Evolutionary conservation across 2,329 filamentous ascomycete genomes (phyloP).

Genomic region (Diaporthe eres): DNA sequence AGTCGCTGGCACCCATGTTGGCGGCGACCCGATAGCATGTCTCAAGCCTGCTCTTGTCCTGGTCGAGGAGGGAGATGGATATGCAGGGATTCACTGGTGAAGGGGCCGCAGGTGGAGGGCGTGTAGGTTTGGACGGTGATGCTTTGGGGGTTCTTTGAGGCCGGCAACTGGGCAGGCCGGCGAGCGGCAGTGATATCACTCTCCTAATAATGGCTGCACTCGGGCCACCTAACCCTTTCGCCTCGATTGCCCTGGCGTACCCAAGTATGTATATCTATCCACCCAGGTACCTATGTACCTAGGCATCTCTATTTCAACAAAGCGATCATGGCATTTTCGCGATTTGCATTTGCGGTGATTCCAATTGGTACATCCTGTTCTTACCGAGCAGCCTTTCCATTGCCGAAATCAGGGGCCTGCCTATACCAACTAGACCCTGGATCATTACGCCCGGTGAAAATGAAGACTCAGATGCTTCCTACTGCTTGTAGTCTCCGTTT

Average conservation of each 20-base stretch:
- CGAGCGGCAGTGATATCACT: slow-evolving; percentile 34
- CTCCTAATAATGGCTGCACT: background rate
- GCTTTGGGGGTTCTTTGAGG: slow-evolving; percentile 32
- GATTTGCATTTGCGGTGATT: background rate
- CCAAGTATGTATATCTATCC: background rate
- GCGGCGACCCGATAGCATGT: slow-evolving; percentile 44
- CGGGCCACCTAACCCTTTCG: slow-evolving; percentile 32
- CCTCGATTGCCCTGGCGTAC: background rate
- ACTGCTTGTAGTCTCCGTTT: background rate
- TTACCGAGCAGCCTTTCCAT: background rate
- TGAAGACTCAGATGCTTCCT: background rate
- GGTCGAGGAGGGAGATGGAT: slow-evolving; percentile 10
- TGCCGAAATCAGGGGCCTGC: background rate
- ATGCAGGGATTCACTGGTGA: slow-evolving; percentile 20
- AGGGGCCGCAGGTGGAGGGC: slow-evolving; percentile 8
- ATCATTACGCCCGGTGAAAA: background rate
- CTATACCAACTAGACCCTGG: background rate
- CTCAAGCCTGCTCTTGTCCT: slow-evolving; percentile 34
- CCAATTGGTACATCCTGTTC: background rate
- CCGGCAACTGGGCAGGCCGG: slow-evolving; percentile 27
- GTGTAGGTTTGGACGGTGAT: slow-evolving; percentile 29
- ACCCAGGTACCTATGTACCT: background rate
- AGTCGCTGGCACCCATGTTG: slow-evolving; percentile 96
- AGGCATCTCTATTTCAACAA: background rate
- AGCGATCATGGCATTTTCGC: background rate